Evolutionary conservation across 2,329 filamentous ascomycete genomes (phyloP), one percentile per base, ranked within the genome.

Genomic region (Xylariales sp.): DNA sequence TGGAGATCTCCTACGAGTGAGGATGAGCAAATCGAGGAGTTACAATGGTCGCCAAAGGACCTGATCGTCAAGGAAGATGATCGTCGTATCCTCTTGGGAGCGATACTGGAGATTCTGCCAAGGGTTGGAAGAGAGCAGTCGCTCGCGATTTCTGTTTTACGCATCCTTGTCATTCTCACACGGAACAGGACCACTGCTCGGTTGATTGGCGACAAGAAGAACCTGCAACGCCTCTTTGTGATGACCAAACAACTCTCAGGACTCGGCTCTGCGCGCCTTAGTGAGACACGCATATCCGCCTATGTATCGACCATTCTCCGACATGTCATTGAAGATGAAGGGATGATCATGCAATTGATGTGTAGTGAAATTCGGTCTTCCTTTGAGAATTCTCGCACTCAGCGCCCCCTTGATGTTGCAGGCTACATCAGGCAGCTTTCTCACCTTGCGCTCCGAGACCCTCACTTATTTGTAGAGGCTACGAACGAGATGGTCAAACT

Each of bases 231-330:
- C 20, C 71, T 98, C 16, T 97, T 98, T 63, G 78, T 96, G 38
- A 95, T 97, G 87, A 82, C 91, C 43, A 95, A 94, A 61, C 91
- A 97, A 60, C 78, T 97, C 45, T 83, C 88, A 15, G 86, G 86
- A 19, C 76, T 82, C 21, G 85, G 86, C 5, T 86, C 88, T 21
- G 78, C 86, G 41, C 83, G 84, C 41, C 75, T 98, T 8, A 73
- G 68, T 46, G 71, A 74, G 29, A 71, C 68, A 2, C 69, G 68
- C 40, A 65, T 78, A 28, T 68, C 71, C 3, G 62, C 70, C 16
- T 76, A 84, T 43, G 84, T 95, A 54, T 84, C 97, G 76, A 77
- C 91, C 10, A 84, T 96, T 39, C 69, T 98, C 31, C 83, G 94
- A 29, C 93, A 98, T 57, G 84, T 98, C 49, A 80, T 97, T 40